Percentiles rank a stretch among this genome's conserved stretches.
phyloP scores from a whole-genome alignment of 1,284 basidiomycete species.

The Leccinum pachyderme region DNA sequence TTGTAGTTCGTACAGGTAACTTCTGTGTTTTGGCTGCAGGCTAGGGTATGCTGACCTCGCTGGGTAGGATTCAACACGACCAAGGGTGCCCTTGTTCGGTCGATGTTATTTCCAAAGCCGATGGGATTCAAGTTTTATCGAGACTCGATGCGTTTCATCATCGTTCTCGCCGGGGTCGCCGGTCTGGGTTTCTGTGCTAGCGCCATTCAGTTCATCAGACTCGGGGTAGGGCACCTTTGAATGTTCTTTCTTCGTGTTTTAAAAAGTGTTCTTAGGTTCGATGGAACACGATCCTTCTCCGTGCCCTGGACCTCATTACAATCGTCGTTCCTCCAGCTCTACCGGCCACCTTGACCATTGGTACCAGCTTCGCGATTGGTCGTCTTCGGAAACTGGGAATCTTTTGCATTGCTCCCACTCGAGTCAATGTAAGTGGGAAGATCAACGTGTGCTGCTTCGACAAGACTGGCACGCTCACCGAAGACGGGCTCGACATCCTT shows the following conservation, averaged over 20 bases:
- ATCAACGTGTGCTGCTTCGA: conserved; percentile 99
- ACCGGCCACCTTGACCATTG: conserved; percentile 96
- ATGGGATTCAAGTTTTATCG: conserved; percentile 98
- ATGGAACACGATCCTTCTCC: conserved; percentile 89
- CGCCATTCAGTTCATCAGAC: conserved; percentile 88
- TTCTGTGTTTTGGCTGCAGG: conserved; percentile 1
- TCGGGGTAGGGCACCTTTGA: conserved; percentile 61
- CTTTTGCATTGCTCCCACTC: conserved; percentile 95
- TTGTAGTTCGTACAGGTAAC: conserved; percentile 88
- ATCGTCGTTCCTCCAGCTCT: conserved; percentile 97
- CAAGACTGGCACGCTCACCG: conserved; percentile 98
- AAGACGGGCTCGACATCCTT: conserved; percentile 96
- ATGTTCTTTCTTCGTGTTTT: conserved; percentile 4
- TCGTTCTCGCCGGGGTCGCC: conserved; percentile 87
- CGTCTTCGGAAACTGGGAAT: conserved; percentile 88
- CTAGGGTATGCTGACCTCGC: conserved; percentile 1
- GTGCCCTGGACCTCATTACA: conserved; percentile 96
- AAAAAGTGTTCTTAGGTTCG: conserved; percentile 52
- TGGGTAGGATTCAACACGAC: conserved; percentile 90
- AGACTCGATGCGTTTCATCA: conserved; percentile 96
- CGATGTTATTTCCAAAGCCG: conserved; percentile 98
- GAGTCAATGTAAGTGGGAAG: conserved; percentile 96
- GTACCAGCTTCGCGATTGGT: conserved; percentile 92
- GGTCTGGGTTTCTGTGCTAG: conserved; percentile 85
- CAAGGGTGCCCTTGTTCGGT: conserved; percentile 93